These are phyloP conservation scores for Solanum aculeatissimum DNA, from an alignment of 305 asterid species.

Conservation along the genomic window DNA sequence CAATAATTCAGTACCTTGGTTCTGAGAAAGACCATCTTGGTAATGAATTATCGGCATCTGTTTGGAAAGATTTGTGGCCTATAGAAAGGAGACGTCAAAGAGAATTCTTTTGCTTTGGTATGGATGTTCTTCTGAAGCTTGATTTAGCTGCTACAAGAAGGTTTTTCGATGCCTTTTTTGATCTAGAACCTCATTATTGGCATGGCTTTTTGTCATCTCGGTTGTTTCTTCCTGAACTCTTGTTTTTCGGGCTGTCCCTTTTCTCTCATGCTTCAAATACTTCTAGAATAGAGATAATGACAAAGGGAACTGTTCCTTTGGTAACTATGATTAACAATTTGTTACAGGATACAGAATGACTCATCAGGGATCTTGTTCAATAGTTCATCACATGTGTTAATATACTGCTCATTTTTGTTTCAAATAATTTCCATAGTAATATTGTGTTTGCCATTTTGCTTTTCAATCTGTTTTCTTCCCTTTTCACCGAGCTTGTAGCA, in stretches of 20 bases:
- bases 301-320: conserved; percentile 81
- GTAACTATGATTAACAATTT: conserved; percentile 72
- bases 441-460: neutral
- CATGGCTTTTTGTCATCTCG: conserved; percentile 94
- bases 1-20: conserved; percentile 61
- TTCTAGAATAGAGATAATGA: conserved; percentile 86
- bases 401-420: neutral
- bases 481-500: neutral
- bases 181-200: conserved; percentile 92
- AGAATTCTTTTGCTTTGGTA: conserved; percentile 93
- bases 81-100: conserved; percentile 93
- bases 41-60: conserved; percentile 47
- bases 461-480: too few relatives aligned
- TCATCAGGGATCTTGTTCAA: neutral
- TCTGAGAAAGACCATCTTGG: conserved; percentile 36
- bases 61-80: conserved; percentile 97
- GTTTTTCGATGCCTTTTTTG: conserved; percentile 78
- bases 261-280: conserved; percentile 62
- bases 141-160: conserved; percentile 78
- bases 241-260: conserved; percentile 68
- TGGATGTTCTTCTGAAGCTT: conserved; percentile 85
- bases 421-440: neutral
- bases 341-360: conserved; percentile 54
- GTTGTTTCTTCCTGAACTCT: conserved; percentile 74
- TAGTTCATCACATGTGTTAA: neutral